Evolutionary conservation across 257 asterid species (phyloP), one percentile per base, ranked within the genome.

Genomic region (Dorcoceras hygrometricum): DNA sequence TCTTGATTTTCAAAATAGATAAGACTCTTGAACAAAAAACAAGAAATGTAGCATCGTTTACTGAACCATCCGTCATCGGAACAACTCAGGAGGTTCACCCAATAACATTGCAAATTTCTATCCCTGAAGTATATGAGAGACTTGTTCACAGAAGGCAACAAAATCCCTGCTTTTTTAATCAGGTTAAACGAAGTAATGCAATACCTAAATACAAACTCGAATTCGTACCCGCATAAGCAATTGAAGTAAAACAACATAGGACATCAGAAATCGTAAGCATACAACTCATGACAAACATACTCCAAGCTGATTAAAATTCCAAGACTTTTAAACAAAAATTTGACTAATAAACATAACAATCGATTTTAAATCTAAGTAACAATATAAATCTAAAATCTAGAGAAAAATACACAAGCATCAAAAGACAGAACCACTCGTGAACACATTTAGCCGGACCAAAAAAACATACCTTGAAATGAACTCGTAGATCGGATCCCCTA

Each of bases 401-500:
- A 46, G 5, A 14, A 3, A 2, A 46, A 43, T 31, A 4, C 1
- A n/a, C 32, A 26, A 23, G 26, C 4, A 53, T 23, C 56, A 56
- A 4, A n/a, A n/a, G n/a, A 34, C 9, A 19, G 20, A 32, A 67
- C 0, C 26, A 60, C 2, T 14, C 6, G 0, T 2, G 8, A 18
- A 9, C 24, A 27, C 2, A 27, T 5, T 26, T 1, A 14, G 6
- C 0, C 2, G 1, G 32, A 6, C 25, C 12, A 22, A 25, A 9
- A 10, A 73, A n/a, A 56, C 31, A 43, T 67, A 88, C 97, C 89
- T 88, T 84, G 76, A 88, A 86, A 74, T 90, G 92, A 71, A 86
- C 95, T 23, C 96, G 82, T 36, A 90, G 86, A 73, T 79, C 82
- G 27, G 91, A 75, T 34, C 95, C 93, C 76, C 94, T 82, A 10